These are phyloP conservation scores for Fomitopsis schrenkii DNA, from an alignment of 1,284 basidiomycete species.

Conservation along the genomic window DNA sequence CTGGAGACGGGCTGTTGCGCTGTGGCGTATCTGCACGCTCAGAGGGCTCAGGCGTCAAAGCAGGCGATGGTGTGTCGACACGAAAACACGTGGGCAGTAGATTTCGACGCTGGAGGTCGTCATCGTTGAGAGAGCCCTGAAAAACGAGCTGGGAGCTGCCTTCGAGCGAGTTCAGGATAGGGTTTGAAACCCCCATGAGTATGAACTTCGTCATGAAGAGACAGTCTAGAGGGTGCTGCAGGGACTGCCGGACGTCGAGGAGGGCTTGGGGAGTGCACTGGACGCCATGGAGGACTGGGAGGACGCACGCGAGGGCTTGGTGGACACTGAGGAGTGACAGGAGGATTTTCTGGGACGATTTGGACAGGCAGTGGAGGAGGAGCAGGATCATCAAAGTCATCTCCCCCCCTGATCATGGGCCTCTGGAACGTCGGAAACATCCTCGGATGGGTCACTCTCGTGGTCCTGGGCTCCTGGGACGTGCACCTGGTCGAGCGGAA, in stretches of 20 bases:
- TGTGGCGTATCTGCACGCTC: too few species aligned
- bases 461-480: not conserved
- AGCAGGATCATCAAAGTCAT: slow-evolving; percentile 5
- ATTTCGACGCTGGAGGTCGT: too few species aligned
- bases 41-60: too few species aligned
- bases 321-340: not conserved
- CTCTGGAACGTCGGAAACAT: not conserved
- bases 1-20: too few species aligned
- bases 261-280: not conserved
- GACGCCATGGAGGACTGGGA: not conserved
- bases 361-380: slow-evolving; percentile 6
- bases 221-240: slow-evolving; percentile 1
- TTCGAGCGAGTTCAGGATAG: not conserved
- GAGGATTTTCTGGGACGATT: not conserved
- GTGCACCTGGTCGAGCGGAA: not conserved
- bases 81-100: too few species aligned
- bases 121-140: not conserved
- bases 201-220: not conserved
- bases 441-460: not conserved
- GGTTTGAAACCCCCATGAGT: slow-evolving; percentile 3
- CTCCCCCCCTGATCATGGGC: slow-evolving; percentile 8
- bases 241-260: slow-evolving; percentile 4
- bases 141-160: too few species aligned
- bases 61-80: too few species aligned
- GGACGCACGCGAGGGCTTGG: slow-evolving; percentile 1